phyloP scores from a whole-genome alignment of 2,329 filamentous ascomycete species.

The Diaporthe vaccinii region DNA sequence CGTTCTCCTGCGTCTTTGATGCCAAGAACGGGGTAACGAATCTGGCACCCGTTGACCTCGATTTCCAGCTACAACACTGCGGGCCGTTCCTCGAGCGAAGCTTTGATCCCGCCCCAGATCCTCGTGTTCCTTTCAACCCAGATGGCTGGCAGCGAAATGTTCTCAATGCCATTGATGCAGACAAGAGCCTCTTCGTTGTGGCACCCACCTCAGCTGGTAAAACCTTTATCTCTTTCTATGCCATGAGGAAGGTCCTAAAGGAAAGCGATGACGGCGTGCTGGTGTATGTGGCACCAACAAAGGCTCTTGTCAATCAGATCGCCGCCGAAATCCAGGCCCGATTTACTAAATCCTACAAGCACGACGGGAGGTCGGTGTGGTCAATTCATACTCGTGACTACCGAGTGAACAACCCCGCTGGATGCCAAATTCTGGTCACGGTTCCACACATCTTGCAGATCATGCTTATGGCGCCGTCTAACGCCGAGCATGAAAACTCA shows the following conservation, averaged over 20 bases:
- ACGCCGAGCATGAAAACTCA: constrained; percentile 65
- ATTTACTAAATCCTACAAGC: constrained; percentile 76
- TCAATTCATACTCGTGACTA: constrained; percentile 83
- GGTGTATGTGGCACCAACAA: constrained; percentile 85
- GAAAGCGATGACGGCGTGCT: constrained; percentile 77
- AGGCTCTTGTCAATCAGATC: constrained; percentile 87
- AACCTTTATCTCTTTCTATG: constrained; percentile 88
- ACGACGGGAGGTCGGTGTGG: constrained; percentile 78
- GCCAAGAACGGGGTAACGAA: constrained; percentile 10
- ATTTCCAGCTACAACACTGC: constrained; percentile 77
- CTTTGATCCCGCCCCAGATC: constrained; percentile 76
- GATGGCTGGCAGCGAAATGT: constrained; percentile 84
- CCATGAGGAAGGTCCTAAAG: constrained; percentile 82
- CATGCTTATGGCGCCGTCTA: constrained; percentile 77
- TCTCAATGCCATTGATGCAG: constrained; percentile 78
- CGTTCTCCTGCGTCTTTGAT: constrained; percentile 28
- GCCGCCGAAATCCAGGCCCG: constrained; percentile 82
- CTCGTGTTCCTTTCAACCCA: constrained; percentile 78
- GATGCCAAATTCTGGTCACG: constrained; percentile 82
- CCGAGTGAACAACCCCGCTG: constrained; percentile 78
- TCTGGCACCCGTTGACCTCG: constrained; percentile 43
- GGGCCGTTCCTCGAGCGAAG: constrained; percentile 83
- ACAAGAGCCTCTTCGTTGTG: constrained; percentile 80
- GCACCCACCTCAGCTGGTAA: constrained; percentile 85
- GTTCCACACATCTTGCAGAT: constrained; percentile 85